A percentile compares a stretch with the other conserved stretches of the same genome.
phyloP scores from a whole-genome alignment of 805 yeast genomes.

The Ogataea methanolica region DNA sequence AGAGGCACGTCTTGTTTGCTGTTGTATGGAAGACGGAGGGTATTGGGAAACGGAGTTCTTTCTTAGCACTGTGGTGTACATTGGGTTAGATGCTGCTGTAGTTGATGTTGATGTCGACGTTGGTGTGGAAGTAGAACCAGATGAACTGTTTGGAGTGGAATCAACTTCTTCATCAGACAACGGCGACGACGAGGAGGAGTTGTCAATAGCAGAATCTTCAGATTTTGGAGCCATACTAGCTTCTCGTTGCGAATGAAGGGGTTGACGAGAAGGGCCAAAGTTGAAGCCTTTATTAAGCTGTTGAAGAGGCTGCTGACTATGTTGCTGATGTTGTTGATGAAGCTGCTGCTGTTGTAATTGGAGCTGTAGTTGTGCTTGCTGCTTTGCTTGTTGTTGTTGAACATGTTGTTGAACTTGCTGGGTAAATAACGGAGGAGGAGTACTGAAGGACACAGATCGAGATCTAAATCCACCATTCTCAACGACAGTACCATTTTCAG shows the following conservation, averaged over 20 bases:
- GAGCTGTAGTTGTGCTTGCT: not conserved
- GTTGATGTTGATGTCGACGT: constrained; percentile 8
- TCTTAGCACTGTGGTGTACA: constrained; percentile 25
- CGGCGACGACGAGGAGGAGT: too few relatives aligned
- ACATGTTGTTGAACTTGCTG: constrained; percentile 9
- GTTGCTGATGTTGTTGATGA: not conserved
- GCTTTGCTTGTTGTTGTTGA: constrained; percentile 4
- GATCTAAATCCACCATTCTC: constrained; percentile 13
- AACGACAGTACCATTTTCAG: constrained; percentile 31
- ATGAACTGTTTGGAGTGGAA: not conserved
- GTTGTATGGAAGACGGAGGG: constrained; percentile 31
- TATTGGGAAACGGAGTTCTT: constrained; percentile 41
- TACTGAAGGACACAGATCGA: constrained; percentile 15
- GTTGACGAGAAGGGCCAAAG: not conserved
- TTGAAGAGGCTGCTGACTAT: constrained; percentile 9
- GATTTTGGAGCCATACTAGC: too few relatives aligned
- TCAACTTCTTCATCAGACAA: not conserved
- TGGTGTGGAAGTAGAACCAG: constrained; percentile 4
- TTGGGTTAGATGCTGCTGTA: constrained; percentile 5
- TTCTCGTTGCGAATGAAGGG: not conserved
- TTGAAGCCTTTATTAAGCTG: not conserved
- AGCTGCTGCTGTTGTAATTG: constrained; percentile 2
- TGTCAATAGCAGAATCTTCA: too few relatives aligned
- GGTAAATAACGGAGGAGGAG: constrained; percentile 12
- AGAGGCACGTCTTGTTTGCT: constrained; percentile 17